These are phyloP conservation scores for Aspergillus avenaceus DNA, from an alignment of 495 filamentous ascomycete genomes.

Conservation along the genomic window DNA sequence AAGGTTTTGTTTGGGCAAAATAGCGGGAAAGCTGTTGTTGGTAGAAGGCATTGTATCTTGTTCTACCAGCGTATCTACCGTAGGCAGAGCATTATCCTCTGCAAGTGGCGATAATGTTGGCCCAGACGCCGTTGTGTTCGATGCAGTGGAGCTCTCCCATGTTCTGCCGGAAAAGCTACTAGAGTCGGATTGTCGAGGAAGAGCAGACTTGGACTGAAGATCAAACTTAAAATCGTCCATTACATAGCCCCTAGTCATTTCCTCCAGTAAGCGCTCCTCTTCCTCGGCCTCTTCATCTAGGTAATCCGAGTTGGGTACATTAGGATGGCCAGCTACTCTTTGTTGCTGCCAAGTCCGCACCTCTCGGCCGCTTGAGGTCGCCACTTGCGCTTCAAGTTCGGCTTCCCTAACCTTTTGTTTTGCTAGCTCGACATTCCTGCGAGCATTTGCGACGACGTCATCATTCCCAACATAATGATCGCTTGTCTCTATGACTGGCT, in stretches of 20 bases:
- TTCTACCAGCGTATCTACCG: conserved; percentile 23
- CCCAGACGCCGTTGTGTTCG: conserved; percentile 69
- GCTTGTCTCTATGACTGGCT: conserved; percentile 55
- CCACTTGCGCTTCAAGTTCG: conserved; percentile 67
- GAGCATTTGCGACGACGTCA: conserved; percentile 52
- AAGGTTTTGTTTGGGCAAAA: conserved; percentile 12
- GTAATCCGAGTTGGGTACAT: conserved; percentile 40
- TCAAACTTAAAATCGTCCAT: conserved; percentile 87
- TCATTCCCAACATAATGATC: conserved; percentile 30
- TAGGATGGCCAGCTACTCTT: conserved; percentile 21
- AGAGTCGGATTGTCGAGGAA: conserved; percentile 86
- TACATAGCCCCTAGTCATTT: conserved; percentile 83
- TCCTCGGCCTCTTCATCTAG: conserved; percentile 80
- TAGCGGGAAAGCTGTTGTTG: conserved; percentile 14
- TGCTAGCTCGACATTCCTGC: conserved; percentile 70
- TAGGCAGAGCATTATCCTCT: conserved; percentile 50
- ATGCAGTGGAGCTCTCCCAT: conserved; percentile 82
- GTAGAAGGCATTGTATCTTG: conserved; percentile 23
- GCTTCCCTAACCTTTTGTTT: conserved; percentile 76
- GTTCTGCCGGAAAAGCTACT: conserved; percentile 80
- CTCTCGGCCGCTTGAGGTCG: conserved; percentile 47
- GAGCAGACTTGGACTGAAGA: conserved; percentile 63
- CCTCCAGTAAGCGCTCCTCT: conserved; percentile 86
- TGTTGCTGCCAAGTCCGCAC: conserved; percentile 37
- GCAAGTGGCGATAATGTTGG: conserved; percentile 72